Evolutionary conservation across 225 moss, liverwort and hornwort species (phyloP).

Genomic region (Sphagnum tenellum): DNA sequence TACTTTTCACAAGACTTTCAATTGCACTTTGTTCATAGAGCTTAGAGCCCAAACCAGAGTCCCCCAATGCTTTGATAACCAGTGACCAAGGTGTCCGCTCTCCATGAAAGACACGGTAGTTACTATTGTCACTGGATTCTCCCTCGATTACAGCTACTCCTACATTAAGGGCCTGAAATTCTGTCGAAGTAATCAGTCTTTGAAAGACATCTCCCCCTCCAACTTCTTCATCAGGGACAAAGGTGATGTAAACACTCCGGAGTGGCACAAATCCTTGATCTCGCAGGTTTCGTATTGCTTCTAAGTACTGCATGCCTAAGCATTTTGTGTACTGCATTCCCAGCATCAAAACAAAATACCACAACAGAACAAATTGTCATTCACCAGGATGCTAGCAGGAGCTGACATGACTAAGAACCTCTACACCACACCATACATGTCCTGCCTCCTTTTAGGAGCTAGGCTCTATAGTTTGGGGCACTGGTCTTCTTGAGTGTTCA

Average conservation of each 20-base stretch:
- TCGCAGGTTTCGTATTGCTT: slow-evolving; percentile 50
- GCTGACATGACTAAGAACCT: no score
- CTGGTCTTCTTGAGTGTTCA: no score
- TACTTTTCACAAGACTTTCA: slow-evolving; percentile 51
- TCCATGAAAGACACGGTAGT: slow-evolving; percentile 25
- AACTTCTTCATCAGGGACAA: slow-evolving; percentile 77
- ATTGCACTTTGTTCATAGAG: slow-evolving; percentile 43
- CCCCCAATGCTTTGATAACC: slow-evolving; percentile 49
- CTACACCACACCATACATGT: no score
- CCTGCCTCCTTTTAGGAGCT: no score
- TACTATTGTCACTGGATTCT: slow-evolving; percentile 14
- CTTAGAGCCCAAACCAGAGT: slow-evolving; percentile 39
- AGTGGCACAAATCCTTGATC: slow-evolving; percentile 21
- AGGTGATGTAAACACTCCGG: slow-evolving; percentile 55
- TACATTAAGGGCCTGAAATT: slow-evolving; percentile 44
- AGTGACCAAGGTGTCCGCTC: slow-evolving; percentile 62
- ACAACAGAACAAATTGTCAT: no score
- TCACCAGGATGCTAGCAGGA: no score
- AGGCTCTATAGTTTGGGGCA: no score
- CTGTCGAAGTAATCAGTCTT: slow-evolving; percentile 25
- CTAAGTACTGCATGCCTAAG: slow-evolving; percentile 78
- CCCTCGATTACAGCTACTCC: slow-evolving; percentile 59
- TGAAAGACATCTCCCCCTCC: slow-evolving; percentile 58
- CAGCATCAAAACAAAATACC: no score
- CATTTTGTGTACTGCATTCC: slow-evolving; percentile 57